Base-by-base conservation (phyloP, 2,329 filamentous ascomycete species). In the Knufia petricola region DNA sequence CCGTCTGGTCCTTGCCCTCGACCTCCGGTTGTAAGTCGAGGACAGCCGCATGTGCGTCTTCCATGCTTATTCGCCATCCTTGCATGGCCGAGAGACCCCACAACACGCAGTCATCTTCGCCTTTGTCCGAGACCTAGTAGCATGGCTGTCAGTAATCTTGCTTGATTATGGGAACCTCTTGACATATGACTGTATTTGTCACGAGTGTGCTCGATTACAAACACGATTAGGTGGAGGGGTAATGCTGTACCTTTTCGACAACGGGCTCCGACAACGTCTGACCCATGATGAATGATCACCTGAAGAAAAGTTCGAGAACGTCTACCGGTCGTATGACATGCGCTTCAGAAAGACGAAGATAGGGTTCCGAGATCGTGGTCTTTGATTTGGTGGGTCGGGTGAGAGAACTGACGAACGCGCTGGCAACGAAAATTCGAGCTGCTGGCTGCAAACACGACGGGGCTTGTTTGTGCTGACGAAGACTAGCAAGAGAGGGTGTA, bases 61-160 rank as follows among this genome's bases (percentile, higher is more conserved):
- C 92, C 92, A 98, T 98, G 75, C 87, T 95, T 72, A 98, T 96
- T 73, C 92, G 85, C 92, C 92, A 98, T 75, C 92, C 92, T 72
- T 98, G 92, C 92, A 98, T 98, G 70, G 88, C 88, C 58, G 92
- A 98, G 58, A 96, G 82, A 64, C 92, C 92, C 69, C 86, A 98
- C 65, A 92, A 71, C 65, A 95, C 81, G 65, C 87, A 83, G 58
- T 94, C 88, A 85, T 96, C 89, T 72, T 87, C 82, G 70, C 89
- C 89, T 65, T 82, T 82, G 66, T 84, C 82, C 63, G 92, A 98
- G 71, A 82, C 76, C 92, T 96, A 62, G 38, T 52, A 46, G 40
- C 42, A 45, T 21, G 38, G 9, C 4, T 21, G 37, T 48, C 26
- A 48, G 46, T 24, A 41, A 4, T 31, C 12, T 34, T 41, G 26